phyloP scores from a whole-genome alignment of 225 moss, liverwort and hornwort genomes.

The Pleurozium schreberi region DNA sequence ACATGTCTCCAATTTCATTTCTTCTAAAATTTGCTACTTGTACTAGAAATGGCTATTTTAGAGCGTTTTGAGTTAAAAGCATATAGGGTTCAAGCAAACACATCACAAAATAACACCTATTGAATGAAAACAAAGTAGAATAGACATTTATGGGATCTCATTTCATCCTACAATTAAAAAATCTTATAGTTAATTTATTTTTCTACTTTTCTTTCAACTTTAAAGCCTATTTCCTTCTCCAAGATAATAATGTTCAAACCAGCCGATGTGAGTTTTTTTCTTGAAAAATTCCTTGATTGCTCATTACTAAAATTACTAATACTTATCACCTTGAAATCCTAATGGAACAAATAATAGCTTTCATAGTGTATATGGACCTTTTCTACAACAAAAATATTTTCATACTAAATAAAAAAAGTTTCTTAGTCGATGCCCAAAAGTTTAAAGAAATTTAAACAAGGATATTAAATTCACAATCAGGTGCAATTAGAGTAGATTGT shows the following conservation, averaged over 20 bases:
- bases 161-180: not conserved
- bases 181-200: not conserved
- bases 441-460: not conserved
- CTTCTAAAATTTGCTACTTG: too few relatives aligned
- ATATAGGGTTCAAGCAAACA: too few relatives aligned
- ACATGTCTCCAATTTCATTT: too few relatives aligned
- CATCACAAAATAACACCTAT: not conserved
- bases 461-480: not conserved
- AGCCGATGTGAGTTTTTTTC: not conserved
- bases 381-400: not conserved
- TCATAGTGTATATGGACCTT: not conserved
- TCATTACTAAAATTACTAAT: not conserved
- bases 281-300: not conserved
- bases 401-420: not conserved
- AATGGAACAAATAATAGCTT: too few relatives aligned
- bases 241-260: not conserved
- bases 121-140: not conserved
- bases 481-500: not conserved
- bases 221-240: too few relatives aligned
- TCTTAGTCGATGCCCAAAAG: fast-evolving
- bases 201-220: not conserved
- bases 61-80: too few relatives aligned
- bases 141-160: not conserved
- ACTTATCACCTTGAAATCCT: not conserved
- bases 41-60: too few relatives aligned